Base-by-base conservation (phyloP, 495 filamentous ascomycete species). In the Aspergillus homomorphus region DNA sequence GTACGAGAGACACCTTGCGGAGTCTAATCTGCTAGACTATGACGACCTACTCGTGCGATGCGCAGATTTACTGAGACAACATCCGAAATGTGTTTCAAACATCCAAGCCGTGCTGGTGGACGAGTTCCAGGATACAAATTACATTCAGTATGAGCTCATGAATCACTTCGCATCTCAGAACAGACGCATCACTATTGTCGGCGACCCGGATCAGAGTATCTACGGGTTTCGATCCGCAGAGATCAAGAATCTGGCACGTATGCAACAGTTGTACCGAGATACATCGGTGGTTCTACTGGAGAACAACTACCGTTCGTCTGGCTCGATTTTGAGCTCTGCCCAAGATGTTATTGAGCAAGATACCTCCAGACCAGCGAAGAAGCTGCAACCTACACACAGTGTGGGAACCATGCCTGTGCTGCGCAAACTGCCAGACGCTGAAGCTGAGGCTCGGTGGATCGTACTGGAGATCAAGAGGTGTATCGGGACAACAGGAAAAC, bases 221-320 rank as follows among this genome's bases (percentile, higher is more conserved):
- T 99, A 99, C 66, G 90, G 93, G 5, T 99, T 96, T 78, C 87
- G 95, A n/a, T 93, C 91, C 4, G 95, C 95, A 20, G 94, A 99
- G 72, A 92, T 95, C 61, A 84, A 88, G 68, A 99, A 99, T 68
- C 78, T 98, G 41, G 81, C 82, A 59, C 81, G 87, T 1, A 87
- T 99, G 84, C 82, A 89, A 57, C 74, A 74, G 42, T 83, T 87
- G 44, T 97, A 91, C 66, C 83, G 83, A 0, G 85, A 89, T 45
- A 93, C 91, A 0, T 80, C 89, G 0, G 83, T 92, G 19, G 86
- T 97, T 19, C 84, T 91, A 18, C 78, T 99, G n/a, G 91, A 96
- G 65, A 87, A 96, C 56, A 99, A 98, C 60, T 99, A 99, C 68
- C 84, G 95, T 33, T 98, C 94, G 16, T 96, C 91, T 10, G 91